These are phyloP conservation scores for Psidium guajava DNA, from an alignment of 345 rosid species.

Conservation along the genomic window DNA sequence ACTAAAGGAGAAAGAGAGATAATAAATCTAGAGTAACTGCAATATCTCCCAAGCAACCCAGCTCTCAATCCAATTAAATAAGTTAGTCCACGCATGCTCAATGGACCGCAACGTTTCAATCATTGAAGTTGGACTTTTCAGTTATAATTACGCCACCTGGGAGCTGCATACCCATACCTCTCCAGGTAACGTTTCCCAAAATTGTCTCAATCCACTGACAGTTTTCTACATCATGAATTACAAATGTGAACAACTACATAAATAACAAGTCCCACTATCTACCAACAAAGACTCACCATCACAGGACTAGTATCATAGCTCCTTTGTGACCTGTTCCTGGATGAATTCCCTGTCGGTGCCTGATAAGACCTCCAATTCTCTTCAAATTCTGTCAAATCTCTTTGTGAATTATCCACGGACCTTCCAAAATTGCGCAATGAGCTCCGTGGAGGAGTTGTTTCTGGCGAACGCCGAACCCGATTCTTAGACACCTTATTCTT, in stretches of 20 bases:
- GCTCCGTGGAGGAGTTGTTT: conserved; percentile 37
- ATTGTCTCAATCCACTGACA: neutral
- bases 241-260: neutral
- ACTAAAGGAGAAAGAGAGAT: neutral
- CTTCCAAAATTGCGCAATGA: conserved; percentile 27
- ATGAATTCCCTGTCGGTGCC: conserved; percentile 42
- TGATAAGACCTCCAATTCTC: conserved; percentile 49
- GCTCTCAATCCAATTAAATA: neutral
- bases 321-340: conserved; percentile 52
- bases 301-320: conserved; percentile 40
- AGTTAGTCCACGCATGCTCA: neutral
- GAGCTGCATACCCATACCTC: neutral
- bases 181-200: neutral
- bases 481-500: conserved; percentile 36
- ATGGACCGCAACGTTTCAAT: neutral
- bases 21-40: neutral
- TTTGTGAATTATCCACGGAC: conserved; percentile 34
- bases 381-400: conserved; percentile 51
- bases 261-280: neutral
- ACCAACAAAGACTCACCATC: conserved; percentile 24
- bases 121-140: neutral
- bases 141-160: neutral
- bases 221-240: neutral
- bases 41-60: neutral
- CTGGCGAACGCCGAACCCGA: conserved; percentile 40